phyloP scores from a whole-genome alignment of 257 asterid species.

The Primulina eburnea region DNA sequence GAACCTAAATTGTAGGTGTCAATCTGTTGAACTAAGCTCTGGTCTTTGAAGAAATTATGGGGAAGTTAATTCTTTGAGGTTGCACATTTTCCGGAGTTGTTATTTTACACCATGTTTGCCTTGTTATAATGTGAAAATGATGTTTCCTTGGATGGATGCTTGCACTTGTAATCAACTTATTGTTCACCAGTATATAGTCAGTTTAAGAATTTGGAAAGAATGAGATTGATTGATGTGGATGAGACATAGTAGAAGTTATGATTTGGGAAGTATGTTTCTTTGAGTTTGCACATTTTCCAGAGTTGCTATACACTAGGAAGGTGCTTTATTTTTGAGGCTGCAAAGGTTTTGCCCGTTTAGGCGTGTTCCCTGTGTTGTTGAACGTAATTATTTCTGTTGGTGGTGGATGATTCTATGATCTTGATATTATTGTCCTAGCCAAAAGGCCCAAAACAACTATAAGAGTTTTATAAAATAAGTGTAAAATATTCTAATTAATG shows the following conservation, averaged over 20 bases:
- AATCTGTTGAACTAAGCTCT: neutral
- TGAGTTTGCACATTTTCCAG: too few relatives aligned
- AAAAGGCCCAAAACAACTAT: neutral
- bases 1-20: neutral
- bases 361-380: neutral
- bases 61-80: conserved; percentile 8
- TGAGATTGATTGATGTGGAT: neutral
- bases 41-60: neutral
- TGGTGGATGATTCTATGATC: neutral
- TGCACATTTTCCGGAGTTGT: neutral
- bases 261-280: too few relatives aligned
- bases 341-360: neutral
- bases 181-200: neutral
- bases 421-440: neutral
- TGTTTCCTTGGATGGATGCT: neutral
- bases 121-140: neutral
- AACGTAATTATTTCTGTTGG: too few relatives aligned
- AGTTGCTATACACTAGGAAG: too few relatives aligned
- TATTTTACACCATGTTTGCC: neutral
- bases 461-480: neutral
- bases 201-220: neutral
- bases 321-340: neutral
- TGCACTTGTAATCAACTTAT: neutral
- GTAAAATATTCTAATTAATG: neutral
- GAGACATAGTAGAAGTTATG: neutral